Base-by-base conservation (phyloP, 2,329 filamentous ascomycete species). In the Aspergillus quadrilineatus region DNA sequence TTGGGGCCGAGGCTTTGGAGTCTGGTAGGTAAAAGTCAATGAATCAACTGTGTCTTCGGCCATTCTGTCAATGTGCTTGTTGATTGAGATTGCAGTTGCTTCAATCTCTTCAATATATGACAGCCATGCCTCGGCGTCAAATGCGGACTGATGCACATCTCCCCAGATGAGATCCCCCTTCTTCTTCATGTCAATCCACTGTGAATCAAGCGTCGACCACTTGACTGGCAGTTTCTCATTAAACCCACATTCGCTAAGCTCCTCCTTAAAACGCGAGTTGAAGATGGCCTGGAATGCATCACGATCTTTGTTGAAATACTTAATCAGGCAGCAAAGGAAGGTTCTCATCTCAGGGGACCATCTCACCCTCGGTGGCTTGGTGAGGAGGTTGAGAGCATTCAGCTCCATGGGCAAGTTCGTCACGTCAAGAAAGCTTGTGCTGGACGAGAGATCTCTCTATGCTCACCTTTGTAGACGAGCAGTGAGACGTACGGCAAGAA, bases 271-370 rank as follows among this genome's bases (percentile, higher is more conserved):
- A 0, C 65, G 50, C 0, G 47, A 9, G 9, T 67, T 72, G 29
- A 75, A 74, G 0, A 74, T 60, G 1, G 32, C 44, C 17, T 52
- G 44, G 6, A 64, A 67, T 0, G 53, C 54, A 1, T 17, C 29
- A 10, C 4, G 7, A 8, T 47, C 50, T 10, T 17, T 15, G 12
- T 17, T 6, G 9, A 46, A 53, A 22, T 53, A 53, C 26, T 53
- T 53, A 4, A 53, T 5, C 32, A 53, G 6, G 4, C 50, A 53
- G 12, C 50, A 53, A 5, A 53, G n/a, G 17, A 32, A 28, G 1
- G 17, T 47, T 6, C 50, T 46, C 43, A 47, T 53, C 4, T 53
- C 50, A 1, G 32, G 7, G 9, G 32, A 39, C 50, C 50, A 53
- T 14, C 3, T 32, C 17, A 53, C 8, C 3, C 42, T 37, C 6